These are phyloP conservation scores for Tylopilus felleus DNA, from an alignment of 768 basidiomycete species.

Conservation along the genomic window DNA sequence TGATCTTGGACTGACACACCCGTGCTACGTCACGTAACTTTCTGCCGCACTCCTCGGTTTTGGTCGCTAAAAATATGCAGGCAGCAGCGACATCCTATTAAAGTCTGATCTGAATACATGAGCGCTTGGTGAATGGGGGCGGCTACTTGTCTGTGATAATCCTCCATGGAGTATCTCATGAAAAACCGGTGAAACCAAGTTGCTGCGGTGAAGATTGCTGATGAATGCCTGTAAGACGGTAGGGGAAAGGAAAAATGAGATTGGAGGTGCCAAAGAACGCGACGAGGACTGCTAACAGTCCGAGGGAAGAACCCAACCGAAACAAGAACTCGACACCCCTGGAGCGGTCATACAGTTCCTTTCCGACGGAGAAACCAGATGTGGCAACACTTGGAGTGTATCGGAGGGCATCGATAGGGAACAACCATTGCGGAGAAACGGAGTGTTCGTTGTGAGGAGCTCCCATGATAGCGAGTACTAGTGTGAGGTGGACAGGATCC, in stretches of 20 bases:
- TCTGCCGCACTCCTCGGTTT: conserved; percentile 85
- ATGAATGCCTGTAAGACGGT: conserved; percentile 55
- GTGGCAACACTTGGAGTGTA: conserved; percentile 54
- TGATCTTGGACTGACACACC: conserved; percentile 68
- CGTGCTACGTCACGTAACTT: conserved; percentile 84
- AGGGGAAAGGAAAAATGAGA: conserved; percentile 12
- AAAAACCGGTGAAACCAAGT: conserved; percentile 92
- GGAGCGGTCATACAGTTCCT: conserved; percentile 74
- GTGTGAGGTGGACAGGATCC: neutral
- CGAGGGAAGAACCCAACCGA: conserved; percentile 73
- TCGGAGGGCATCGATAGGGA: conserved; percentile 55
- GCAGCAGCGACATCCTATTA: conserved; percentile 77
- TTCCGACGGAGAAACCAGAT: conserved; percentile 48
- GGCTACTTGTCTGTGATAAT: conserved; percentile 69
- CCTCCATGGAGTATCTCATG: conserved; percentile 81
- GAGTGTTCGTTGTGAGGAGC: conserved; percentile 21
- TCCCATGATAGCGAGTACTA: conserved; percentile 20
- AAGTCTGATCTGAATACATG: conserved; percentile 6
- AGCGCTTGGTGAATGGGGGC: conserved; percentile 5
- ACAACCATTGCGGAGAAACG: conserved; percentile 64
- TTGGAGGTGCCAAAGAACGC: conserved; percentile 3
- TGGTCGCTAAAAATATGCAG: conserved; percentile 87
- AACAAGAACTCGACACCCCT: conserved; percentile 85
- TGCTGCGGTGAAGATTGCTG: conserved; percentile 82
- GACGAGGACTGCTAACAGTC: conserved; percentile 52